phyloP scores from a whole-genome alignment of 176 grass and related monocot species.

The Alopecurus myosuroides region DNA sequence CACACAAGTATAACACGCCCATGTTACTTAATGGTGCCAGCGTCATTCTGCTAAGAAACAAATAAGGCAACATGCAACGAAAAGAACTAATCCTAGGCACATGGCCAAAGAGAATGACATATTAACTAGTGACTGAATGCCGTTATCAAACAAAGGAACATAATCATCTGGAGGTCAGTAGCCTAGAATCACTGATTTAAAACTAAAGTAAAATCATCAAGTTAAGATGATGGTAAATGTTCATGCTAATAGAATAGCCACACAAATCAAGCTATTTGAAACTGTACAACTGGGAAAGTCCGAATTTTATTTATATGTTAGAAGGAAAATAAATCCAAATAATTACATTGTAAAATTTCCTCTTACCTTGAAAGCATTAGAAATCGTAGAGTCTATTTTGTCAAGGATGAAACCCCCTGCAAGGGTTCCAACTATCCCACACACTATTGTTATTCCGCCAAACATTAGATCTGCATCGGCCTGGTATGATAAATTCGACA shows the following conservation, averaged over 20 bases:
- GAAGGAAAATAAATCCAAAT: not conserved
- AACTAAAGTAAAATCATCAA: not conserved
- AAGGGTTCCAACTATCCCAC: slow-evolving; percentile 93
- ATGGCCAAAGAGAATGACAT: not conserved
- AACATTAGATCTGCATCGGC: slow-evolving; percentile 90
- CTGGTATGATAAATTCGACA: slow-evolving; percentile 49
- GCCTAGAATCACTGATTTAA: not conserved
- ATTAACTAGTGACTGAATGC: not conserved
- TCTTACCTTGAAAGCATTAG: slow-evolving; percentile 93
- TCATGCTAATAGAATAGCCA: not conserved
- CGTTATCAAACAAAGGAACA: not conserved
- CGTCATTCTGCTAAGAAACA: not conserved
- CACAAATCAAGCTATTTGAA: not conserved
- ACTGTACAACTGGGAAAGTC: not conserved
- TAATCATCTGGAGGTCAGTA: not conserved
- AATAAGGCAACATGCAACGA: not conserved
- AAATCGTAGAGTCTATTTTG: slow-evolving; percentile 73
- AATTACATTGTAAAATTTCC: slow-evolving; percentile 7
- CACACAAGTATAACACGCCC: not conserved
- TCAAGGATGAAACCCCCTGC: slow-evolving; percentile 87
- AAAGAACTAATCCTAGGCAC: not conserved
- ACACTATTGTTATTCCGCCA: slow-evolving; percentile 96
- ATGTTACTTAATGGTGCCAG: not conserved
- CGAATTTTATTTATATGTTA: not conserved
- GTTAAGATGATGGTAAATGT: not conserved